A percentile compares a stretch with the other conserved stretches of the same genome.
These are phyloP conservation scores for Phoma herbarum DNA, from an alignment of 2,329 filamentous ascomycete genomes.

Conservation along the genomic window DNA sequence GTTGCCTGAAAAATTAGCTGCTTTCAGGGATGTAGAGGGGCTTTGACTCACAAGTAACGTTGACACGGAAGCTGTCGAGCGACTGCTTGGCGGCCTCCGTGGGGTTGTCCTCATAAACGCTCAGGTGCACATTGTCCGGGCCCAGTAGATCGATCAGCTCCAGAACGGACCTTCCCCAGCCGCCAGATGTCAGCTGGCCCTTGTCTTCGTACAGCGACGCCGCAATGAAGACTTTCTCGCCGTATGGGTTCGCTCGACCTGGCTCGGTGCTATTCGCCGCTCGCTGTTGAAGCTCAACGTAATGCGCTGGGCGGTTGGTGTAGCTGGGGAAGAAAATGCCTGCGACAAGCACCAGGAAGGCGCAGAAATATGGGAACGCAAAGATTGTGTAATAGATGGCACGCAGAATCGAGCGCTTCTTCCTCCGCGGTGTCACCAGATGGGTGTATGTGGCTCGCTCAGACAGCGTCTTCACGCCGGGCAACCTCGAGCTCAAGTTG, in stretches of 20 bases:
- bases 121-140: slow-evolving; percentile 72
- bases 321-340: slow-evolving; percentile 65
- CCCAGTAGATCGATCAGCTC: slow-evolving; percentile 72
- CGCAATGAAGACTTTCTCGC: slow-evolving; percentile 77
- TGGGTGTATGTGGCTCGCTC: slow-evolving; percentile 43
- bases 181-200: slow-evolving; percentile 67
- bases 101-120: slow-evolving; percentile 77
- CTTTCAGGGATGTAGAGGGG: not conserved
- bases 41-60: slow-evolving; percentile 54
- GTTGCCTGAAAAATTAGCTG: slow-evolving; percentile 48
- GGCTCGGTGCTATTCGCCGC: slow-evolving; percentile 36
- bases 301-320: slow-evolving; percentile 63
- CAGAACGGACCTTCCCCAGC: slow-evolving; percentile 70
- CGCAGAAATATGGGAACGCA: slow-evolving; percentile 43
- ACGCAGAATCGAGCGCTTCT: slow-evolving; percentile 44
- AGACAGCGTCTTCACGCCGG: slow-evolving; percentile 38
- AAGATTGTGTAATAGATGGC: slow-evolving; percentile 45
- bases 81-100: slow-evolving; percentile 65
- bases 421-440: slow-evolving; percentile 46
- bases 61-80: slow-evolving; percentile 62
- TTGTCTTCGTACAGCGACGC: slow-evolving; percentile 73
- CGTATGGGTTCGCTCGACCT: slow-evolving; percentile 60
- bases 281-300: slow-evolving; percentile 54
- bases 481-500: slow-evolving; percentile 29
- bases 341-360: slow-evolving; percentile 54